A percentile compares a stretch with the other conserved stretches of the same genome.
These are phyloP conservation scores for Nepenthes gracilis DNA, from an alignment of 148 eudicot genomes.

Conservation along the genomic window DNA sequence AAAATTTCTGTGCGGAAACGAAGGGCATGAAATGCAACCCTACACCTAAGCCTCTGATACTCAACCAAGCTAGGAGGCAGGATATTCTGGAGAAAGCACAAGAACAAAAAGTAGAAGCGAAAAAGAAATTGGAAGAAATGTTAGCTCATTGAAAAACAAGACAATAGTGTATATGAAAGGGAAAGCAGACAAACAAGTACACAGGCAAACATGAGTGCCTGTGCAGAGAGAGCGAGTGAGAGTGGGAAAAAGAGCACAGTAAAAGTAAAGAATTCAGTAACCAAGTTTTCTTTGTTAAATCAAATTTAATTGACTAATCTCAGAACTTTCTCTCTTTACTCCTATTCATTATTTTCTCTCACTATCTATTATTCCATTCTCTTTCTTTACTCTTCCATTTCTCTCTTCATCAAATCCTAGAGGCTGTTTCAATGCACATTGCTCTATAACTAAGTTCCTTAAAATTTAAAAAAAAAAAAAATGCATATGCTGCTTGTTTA, in stretches of 20 bases:
- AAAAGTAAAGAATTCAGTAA: too few species aligned
- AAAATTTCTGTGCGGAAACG: conserved; percentile 70
- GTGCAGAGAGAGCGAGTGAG: too few species aligned
- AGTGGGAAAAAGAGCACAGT: too few species aligned
- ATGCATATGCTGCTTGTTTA: background rate
- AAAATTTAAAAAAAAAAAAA: background rate
- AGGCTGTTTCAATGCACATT: too few species aligned
- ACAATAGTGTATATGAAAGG: background rate
- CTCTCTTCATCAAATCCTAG: too few species aligned
- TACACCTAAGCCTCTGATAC: conserved; percentile 93
- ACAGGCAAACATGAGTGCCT: too few species aligned
- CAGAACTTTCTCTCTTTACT: too few species aligned
- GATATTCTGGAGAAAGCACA: conserved; percentile 34
- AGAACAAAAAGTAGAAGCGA: conserved; percentile 6
- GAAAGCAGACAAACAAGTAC: background rate
- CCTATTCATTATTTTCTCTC: too few species aligned
- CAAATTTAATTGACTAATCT: too few species aligned
- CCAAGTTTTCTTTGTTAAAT: too few species aligned
- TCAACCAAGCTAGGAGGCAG: conserved; percentile 75
- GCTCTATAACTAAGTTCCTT: background rate
- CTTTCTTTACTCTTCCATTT: too few species aligned
- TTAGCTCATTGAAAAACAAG: background rate
- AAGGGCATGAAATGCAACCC: conserved; percentile 92
- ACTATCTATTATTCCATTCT: too few species aligned
- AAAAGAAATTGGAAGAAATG: background rate